Conservation (phyloP, 192 early-diverging fungal genomes). For the Entomortierella parvispora region DNA sequence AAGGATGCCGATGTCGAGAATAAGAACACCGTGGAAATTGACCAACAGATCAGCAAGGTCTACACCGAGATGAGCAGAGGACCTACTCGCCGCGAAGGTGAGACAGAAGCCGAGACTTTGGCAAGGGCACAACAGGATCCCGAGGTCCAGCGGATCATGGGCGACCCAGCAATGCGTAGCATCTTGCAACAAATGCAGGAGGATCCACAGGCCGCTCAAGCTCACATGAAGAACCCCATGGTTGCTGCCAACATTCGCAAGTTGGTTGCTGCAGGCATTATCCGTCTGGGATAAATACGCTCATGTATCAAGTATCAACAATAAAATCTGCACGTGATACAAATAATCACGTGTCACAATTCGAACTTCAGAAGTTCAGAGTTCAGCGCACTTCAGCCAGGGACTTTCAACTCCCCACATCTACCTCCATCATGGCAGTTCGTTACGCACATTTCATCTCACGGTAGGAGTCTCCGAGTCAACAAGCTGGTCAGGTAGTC, state of each 20-base stretch:
- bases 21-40: conserved; percentile 88
- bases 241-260: conserved; percentile 96
- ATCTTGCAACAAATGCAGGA: conserved; percentile 98
- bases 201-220: conserved; percentile 90
- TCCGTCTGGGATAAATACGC: conserved; percentile 70
- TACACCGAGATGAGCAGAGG: conserved; percentile 77
- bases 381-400: too few species aligned
- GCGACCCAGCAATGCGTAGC: conserved; percentile 95
- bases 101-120: conserved; percentile 80
- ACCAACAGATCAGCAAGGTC: conserved; percentile 81
- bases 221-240: conserved; percentile 95
- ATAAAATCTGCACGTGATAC: neutral
- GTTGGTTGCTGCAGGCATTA: conserved; percentile 89
- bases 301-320: too few species aligned
- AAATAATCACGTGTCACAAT: too few species aligned
- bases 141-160: conserved; percentile 87
- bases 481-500: too few species aligned
- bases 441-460: conserved; percentile 42
- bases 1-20: conserved; percentile 82
- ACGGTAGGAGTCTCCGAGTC: conserved; percentile 7
- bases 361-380: too few species aligned
- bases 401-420: too few species aligned
- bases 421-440: conserved; percentile 30
- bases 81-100: conserved; percentile 65
- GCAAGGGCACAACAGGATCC: conserved; percentile 92